Conservation (phyloP, 176 grass and related monocot species). For the Zizania latifolia region DNA sequence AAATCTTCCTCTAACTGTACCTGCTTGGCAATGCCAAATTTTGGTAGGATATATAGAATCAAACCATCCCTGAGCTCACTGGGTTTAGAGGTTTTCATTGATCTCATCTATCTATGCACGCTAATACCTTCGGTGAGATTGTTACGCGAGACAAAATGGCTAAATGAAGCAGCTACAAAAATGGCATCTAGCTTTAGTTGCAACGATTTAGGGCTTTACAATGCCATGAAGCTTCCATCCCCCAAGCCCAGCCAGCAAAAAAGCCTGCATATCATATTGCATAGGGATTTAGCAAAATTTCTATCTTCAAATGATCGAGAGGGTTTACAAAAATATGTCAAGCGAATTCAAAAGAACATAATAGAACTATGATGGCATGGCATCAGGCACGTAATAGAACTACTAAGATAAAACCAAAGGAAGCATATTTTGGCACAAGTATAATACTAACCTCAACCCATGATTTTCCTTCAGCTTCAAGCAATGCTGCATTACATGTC, state of each 20-base stretch:
- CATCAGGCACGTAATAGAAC: neutral
- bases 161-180: slow-evolving; percentile 40
- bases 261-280: slow-evolving; percentile 52
- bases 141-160: slow-evolving; percentile 4
- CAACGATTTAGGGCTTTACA: slow-evolving; percentile 62
- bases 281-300: neutral
- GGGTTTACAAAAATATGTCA: too few relatives aligned
- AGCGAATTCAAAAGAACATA: too few relatives aligned
- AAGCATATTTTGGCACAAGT: neutral
- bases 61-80: neutral
- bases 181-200: slow-evolving; percentile 29
- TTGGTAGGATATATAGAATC: too few relatives aligned
- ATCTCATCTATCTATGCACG: slow-evolving; percentile 30
- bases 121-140: slow-evolving; percentile 3
- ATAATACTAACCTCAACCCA: slow-evolving; percentile 69
- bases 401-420: neutral
- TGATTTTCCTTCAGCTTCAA: slow-evolving; percentile 83
- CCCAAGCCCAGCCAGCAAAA: slow-evolving; percentile 65
- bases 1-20: too few relatives aligned
- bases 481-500: slow-evolving; percentile 86
- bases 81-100: neutral
- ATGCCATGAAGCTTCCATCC: slow-evolving; percentile 91
- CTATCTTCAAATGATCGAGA: too few relatives aligned
- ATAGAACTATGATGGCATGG: neutral
- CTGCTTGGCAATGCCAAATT: too few relatives aligned